Evolutionary conservation across 257 asterid species (phyloP).

Genomic region (Solanum ossicruentum): DNA sequence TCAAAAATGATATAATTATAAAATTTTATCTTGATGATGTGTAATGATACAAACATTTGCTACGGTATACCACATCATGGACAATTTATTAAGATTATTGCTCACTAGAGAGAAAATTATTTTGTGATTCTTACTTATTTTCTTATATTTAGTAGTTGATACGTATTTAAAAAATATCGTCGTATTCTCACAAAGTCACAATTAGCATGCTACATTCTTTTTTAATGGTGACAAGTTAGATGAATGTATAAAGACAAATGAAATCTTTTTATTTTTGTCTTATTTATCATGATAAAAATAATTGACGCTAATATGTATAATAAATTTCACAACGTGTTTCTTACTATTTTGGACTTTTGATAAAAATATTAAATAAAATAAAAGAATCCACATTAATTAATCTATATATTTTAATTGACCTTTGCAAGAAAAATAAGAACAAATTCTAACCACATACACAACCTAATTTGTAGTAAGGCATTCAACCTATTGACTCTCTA

Average conservation of each 20-base stretch:
- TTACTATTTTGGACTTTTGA: neutral
- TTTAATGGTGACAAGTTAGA: neutral
- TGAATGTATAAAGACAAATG: neutral
- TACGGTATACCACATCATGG: too few species aligned
- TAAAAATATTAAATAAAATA: neutral
- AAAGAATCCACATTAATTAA: neutral
- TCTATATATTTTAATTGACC: neutral
- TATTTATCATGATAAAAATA: too few species aligned
- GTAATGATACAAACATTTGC: neutral
- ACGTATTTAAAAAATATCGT: accelerated
- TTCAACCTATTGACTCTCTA: neutral
- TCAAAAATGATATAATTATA: neutral
- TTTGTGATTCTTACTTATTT: too few species aligned
- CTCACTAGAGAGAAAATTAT: too few species aligned
- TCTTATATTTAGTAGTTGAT: too few species aligned
- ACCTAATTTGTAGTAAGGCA: neutral
- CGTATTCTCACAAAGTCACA: too few species aligned
- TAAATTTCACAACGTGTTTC: neutral
- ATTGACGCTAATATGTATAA: neutral
- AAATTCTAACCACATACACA: neutral
- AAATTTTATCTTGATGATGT: too few species aligned
- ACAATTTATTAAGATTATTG: too few species aligned
- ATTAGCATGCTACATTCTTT: neutral
- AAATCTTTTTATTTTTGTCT: too few species aligned
- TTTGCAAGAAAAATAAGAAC: neutral